Percentiles rank a stretch among this genome's conserved stretches.
phyloP scores from a whole-genome alignment of 768 basidiomycete genomes.

The Suillus ampliporus region DNA sequence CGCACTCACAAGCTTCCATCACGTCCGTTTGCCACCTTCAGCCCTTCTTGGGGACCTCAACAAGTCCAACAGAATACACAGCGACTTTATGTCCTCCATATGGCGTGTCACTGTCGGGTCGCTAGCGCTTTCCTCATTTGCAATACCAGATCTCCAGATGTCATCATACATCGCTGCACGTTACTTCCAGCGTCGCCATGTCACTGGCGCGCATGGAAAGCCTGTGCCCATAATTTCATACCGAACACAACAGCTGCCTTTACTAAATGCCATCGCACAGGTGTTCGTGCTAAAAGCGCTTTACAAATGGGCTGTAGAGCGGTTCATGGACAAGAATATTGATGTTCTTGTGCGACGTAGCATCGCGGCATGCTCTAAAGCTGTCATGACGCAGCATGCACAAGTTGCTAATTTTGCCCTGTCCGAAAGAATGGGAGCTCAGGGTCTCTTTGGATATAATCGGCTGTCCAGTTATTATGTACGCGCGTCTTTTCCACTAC shows the following conservation, averaged over 20 bases:
- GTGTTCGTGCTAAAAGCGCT: slow-evolving; percentile 43
- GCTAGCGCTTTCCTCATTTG: slow-evolving; percentile 31
- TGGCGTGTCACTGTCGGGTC: slow-evolving; percentile 40
- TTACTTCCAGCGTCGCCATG: slow-evolving; percentile 38
- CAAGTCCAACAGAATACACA: slow-evolving; percentile 22
- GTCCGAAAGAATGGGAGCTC: slow-evolving; percentile 49
- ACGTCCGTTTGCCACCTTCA: slow-evolving; percentile 36
- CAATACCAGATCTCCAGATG: slow-evolving; percentile 31
- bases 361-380: slow-evolving; percentile 40
- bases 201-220: slow-evolving; percentile 14
- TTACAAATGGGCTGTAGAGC: slow-evolving; percentile 23
- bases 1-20: slow-evolving; percentile 42
- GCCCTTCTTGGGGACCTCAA: slow-evolving; percentile 37
- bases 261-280: slow-evolving; percentile 42
- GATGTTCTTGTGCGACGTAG: slow-evolving; percentile 32
- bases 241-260: slow-evolving; percentile 48
- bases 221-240: slow-evolving; percentile 41
- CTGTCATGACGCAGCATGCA: slow-evolving; percentile 29
- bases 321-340: slow-evolving; percentile 32
- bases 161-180: slow-evolving; percentile 30
- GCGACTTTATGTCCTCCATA: slow-evolving; percentile 34
- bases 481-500: slow-evolving; percentile 11
- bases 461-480: slow-evolving; percentile 41
- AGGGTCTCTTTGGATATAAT: slow-evolving; percentile 47
- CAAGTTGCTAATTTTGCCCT: slow-evolving; percentile 26